Base-by-base conservation (phyloP, 2,329 filamentous ascomycete species). In the Annulohypoxylon truncatum region DNA sequence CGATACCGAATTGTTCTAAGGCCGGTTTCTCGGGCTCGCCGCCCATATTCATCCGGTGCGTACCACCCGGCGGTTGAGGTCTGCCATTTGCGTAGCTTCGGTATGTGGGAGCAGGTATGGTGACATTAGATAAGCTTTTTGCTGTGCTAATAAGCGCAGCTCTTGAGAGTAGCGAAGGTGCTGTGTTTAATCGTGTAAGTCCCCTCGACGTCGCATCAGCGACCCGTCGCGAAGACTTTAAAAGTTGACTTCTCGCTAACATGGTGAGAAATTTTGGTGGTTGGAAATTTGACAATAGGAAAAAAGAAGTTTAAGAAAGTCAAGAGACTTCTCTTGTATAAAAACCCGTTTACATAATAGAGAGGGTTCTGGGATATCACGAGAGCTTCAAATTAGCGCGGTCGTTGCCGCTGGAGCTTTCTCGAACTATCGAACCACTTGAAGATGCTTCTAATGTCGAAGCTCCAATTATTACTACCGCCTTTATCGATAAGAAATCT, bases 31-130 rank as follows among this genome's bases (percentile, higher is more conserved):
- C 84, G 46, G 87, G 85, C 72, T 87, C 87, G 26, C 84, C 89
- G 59, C 93, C 88, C 77, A 98, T 81, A 77, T 98, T 90, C 94
- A 98, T 98, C 70, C 91, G 92, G 80, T 97, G 93, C 0, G 94
- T 97, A 60, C 94, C 94, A 53, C 95, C 95, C 0, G 95, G 94
- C 1, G 94, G 94, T 70, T 96, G 93, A 67, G 94, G 92, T 64
- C 91, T 84, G 74, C 92, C 90, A 83, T 89, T 89, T 64, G 89
- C 85, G 79, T 92, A 92, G 50, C 75, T 79, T 59, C 90, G 84
- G 54, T 57, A 60, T n/a, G 63, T 29, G 33, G 69, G 64, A 46
- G 64, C 62, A 13, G 73, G 64, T 51, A 72, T 35, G n/a, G 66
- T 66, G 10, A 69, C 26, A 52, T 69, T 70, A 52, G 70, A 28